phyloP scores from a whole-genome alignment of 2,329 filamentous ascomycete genomes.

The Bipolaris bicolor region DNA sequence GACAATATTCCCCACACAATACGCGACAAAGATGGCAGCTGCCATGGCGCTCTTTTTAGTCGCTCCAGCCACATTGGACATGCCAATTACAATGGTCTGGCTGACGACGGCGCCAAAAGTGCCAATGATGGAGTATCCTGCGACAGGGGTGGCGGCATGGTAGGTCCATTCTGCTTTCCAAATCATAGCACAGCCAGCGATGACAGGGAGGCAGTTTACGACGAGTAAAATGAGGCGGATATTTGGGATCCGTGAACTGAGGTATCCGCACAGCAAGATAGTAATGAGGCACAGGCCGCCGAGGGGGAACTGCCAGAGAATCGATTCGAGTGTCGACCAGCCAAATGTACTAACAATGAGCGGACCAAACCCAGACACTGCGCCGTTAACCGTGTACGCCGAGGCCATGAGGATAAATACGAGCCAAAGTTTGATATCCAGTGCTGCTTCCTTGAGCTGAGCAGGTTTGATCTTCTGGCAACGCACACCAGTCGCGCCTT shows the following conservation, averaged over 20 bases:
- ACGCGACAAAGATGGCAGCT: slow-evolving; percentile 74
- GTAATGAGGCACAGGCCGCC: slow-evolving; percentile 70
- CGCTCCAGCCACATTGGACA: slow-evolving; percentile 74
- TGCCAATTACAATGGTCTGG: slow-evolving; percentile 62
- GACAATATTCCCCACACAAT: slow-evolving; percentile 78
- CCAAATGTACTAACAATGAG: slow-evolving; percentile 52
- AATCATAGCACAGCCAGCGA: slow-evolving; percentile 75
- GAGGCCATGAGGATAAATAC: slow-evolving; percentile 49
- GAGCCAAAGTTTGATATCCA: slow-evolving; percentile 53
- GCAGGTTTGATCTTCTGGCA: slow-evolving; percentile 61
- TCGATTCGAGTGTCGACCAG: slow-evolving; percentile 48
- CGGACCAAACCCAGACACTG: slow-evolving; percentile 49
- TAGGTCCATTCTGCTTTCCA: slow-evolving; percentile 71
- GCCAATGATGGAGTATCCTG: slow-evolving; percentile 74
- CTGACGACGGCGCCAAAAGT: slow-evolving; percentile 75
- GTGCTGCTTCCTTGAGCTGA: slow-evolving; percentile 56
- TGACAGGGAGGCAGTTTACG: slow-evolving; percentile 72
- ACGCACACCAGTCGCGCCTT: slow-evolving; percentile 59
- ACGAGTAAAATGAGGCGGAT: slow-evolving; percentile 70
- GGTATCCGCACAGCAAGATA: slow-evolving; percentile 70
- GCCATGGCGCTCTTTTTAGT: slow-evolving; percentile 82
- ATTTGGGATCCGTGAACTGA: slow-evolving; percentile 66
- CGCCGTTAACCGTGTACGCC: slow-evolving; percentile 65
- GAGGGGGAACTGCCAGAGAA: slow-evolving; percentile 72
- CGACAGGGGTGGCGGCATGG: slow-evolving; percentile 69